Evolutionary conservation across 768 basidiomycete species (phyloP).

Genomic region (Amanita exitialis): DNA sequence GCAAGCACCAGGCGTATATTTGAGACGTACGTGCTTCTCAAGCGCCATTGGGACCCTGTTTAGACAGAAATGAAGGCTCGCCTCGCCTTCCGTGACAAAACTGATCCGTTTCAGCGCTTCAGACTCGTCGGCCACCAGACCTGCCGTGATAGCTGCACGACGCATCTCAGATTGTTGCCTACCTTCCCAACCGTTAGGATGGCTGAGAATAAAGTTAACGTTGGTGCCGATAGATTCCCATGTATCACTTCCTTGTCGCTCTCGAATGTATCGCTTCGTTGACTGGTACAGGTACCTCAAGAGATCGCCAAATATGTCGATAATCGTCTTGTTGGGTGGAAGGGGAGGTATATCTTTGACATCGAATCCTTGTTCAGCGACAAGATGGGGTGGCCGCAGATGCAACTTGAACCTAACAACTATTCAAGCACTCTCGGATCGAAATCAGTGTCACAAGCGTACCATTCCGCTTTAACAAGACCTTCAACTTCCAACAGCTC

Average conservation of each 20-base stretch:
- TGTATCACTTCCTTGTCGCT: constrained; percentile 28
- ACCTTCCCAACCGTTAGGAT: constrained; percentile 52
- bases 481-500: not conserved
- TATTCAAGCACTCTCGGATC: not conserved
- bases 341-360: constrained; percentile 23
- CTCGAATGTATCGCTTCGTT: constrained; percentile 29
- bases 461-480: not conserved
- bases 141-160: constrained; percentile 32
- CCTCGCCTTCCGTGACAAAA: constrained; percentile 48
- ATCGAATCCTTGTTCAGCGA: not conserved
- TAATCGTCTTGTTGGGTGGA: constrained; percentile 29
- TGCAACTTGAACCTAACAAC: constrained; percentile 3
- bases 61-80: constrained; percentile 42
- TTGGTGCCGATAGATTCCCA: constrained; percentile 28
- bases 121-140: constrained; percentile 24
- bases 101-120: constrained; percentile 28
- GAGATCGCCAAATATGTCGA: constrained; percentile 39
- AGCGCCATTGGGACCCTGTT: constrained; percentile 25
- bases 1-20: not conserved
- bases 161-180: constrained; percentile 40
- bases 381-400: constrained; percentile 1
- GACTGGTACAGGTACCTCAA: constrained; percentile 32
- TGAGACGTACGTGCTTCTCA: constrained; percentile 14
- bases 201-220: constrained; percentile 37
- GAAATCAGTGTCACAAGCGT: not conserved